Conservation (phyloP, 768 basidiomycete species). For the Boletus pseudopeckii region DNA sequence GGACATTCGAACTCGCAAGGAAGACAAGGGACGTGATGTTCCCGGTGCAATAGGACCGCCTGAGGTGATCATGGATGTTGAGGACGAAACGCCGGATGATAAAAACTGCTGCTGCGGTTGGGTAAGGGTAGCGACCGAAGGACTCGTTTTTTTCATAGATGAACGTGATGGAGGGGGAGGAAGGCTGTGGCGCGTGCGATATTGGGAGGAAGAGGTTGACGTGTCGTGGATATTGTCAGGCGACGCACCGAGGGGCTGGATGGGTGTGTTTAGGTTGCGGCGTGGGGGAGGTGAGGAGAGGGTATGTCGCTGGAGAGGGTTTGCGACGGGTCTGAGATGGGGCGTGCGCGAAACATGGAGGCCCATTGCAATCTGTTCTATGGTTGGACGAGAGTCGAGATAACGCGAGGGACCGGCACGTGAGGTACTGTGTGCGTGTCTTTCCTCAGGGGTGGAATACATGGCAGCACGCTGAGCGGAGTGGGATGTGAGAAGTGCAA, state of each 20-base stretch:
- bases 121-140: constrained; percentile 20
- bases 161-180: constrained; percentile 61
- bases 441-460: constrained; percentile 43
- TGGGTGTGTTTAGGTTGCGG: constrained; percentile 24
- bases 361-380: constrained; percentile 80
- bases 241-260: constrained; percentile 19
- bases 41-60: constrained; percentile 24
- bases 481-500: constrained; percentile 6
- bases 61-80: constrained; percentile 38
- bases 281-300: constrained; percentile 15
- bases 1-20: constrained; percentile 50
- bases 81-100: constrained; percentile 19
- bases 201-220: constrained; percentile 21
- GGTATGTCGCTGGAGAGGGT: constrained; percentile 19
- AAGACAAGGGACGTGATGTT: constrained; percentile 30
- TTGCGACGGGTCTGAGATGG: constrained; percentile 48
- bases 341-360: constrained; percentile 75
- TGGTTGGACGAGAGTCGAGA: constrained; percentile 52
- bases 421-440: constrained; percentile 28
- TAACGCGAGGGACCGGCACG: constrained; percentile 38
- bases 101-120: constrained; percentile 16
- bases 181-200: constrained; percentile 30
- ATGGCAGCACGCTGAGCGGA: constrained; percentile 32
- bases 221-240: constrained; percentile 25
- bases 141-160: constrained; percentile 56